Percentiles rank a stretch among this genome's conserved stretches.
Conservation (phyloP, 345 rosid genomes). For the Viola odorata region DNA sequence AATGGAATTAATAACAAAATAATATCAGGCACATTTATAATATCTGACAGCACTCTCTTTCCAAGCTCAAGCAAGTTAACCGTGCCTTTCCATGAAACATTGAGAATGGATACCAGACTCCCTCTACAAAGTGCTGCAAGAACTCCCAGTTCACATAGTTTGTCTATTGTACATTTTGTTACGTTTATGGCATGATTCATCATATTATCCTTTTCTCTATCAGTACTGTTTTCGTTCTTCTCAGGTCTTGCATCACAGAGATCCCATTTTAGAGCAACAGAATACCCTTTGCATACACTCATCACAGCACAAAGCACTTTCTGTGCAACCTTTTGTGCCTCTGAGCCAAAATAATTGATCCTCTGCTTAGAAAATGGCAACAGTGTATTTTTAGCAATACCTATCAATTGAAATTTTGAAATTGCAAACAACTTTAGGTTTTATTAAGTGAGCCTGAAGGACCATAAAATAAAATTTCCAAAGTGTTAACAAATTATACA, state of each 20-base stretch:
- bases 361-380: slow-evolving; percentile 37
- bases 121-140: slow-evolving; percentile 83
- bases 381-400: slow-evolving; percentile 9
- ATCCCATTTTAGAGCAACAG: slow-evolving; percentile 33
- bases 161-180: slow-evolving; percentile 41
- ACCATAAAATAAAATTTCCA: no score
- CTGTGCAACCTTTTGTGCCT: slow-evolving; percentile 56
- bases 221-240: slow-evolving; percentile 19
- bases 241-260: slow-evolving; percentile 24
- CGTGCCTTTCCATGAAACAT: slow-evolving; percentile 91
- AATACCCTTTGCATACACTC: slow-evolving; percentile 58
- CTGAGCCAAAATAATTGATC: slow-evolving; percentile 48
- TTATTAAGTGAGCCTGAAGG: no score
- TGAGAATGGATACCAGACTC: slow-evolving; percentile 74
- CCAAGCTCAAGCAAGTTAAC: slow-evolving; percentile 72
- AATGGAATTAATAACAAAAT: slow-evolving; percentile 52
- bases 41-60: slow-evolving; percentile 38
- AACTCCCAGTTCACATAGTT: slow-evolving; percentile 62
- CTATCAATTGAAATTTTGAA: slow-evolving; percentile 1
- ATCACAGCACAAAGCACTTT: slow-evolving; percentile 48
- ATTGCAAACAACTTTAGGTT: neutral
- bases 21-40: slow-evolving; percentile 59
- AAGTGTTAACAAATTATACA: no score
- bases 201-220: slow-evolving; percentile 25
- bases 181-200: slow-evolving; percentile 40